A percentile compares a stretch with the other conserved stretches of the same genome.
Evolutionary conservation across 2,329 filamentous ascomycete species (phyloP).

Genomic region (Scolecobasidium constrictum): DNA sequence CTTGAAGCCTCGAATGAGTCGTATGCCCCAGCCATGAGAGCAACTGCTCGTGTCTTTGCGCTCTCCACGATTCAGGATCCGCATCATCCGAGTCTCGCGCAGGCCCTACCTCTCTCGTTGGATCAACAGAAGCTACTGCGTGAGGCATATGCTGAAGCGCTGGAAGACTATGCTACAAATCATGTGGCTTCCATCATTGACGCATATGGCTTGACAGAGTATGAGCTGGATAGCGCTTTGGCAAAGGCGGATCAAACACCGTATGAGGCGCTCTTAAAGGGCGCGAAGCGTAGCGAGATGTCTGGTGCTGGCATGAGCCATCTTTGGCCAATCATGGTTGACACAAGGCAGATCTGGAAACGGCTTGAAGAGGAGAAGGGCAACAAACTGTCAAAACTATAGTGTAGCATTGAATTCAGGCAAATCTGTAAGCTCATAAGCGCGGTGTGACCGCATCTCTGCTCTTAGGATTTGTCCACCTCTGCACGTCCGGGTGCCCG

Average conservation of each 20-base stretch:
- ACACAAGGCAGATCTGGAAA: not conserved
- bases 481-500: slow-evolving; percentile 19
- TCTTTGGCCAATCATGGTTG: not conserved
- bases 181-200: slow-evolving; percentile 15
- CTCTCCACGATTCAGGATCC: not conserved
- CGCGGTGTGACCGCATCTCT: too few relatives aligned
- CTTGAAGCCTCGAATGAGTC: not conserved
- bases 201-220: slow-evolving; percentile 17
- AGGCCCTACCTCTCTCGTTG: slow-evolving; percentile 14
- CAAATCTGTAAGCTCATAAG: too few relatives aligned
- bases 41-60: not conserved
- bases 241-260: slow-evolving; percentile 15
- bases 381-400: too few relatives aligned
- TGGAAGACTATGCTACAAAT: slow-evolving; percentile 12
- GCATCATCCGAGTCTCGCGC: not conserved
- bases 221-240: slow-evolving; percentile 17
- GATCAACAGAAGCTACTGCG: slow-evolving; percentile 12
- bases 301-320: not conserved
- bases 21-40: not conserved
- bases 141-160: slow-evolving; percentile 12
- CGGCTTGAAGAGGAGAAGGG: not conserved
- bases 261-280: slow-evolving; percentile 16
- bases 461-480: slow-evolving; percentile 15
- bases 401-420: too few relatives aligned
- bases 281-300: slow-evolving; percentile 17